Evolutionary conservation across 495 filamentous ascomycete genomes (phyloP).

Genomic region (Aspergillus mulundensis): DNA sequence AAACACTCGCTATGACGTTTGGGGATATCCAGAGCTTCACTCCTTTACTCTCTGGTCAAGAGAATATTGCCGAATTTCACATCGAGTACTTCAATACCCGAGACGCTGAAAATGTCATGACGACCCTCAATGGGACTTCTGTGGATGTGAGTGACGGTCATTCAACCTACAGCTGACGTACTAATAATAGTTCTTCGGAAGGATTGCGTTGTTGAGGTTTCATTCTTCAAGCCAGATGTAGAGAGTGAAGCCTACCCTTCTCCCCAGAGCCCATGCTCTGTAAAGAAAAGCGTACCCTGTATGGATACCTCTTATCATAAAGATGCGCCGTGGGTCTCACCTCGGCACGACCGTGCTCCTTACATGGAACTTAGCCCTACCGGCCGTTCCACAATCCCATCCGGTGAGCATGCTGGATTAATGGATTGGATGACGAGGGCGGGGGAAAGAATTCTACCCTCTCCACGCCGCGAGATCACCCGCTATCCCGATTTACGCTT

Average conservation of each 20-base stretch:
- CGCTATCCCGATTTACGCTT: constrained; percentile 26
- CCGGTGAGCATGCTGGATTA: constrained; percentile 27
- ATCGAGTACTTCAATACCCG: constrained; percentile 54
- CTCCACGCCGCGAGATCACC: constrained; percentile 20
- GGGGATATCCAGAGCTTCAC: constrained; percentile 53
- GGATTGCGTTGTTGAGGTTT: constrained; percentile 30
- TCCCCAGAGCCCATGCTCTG: constrained; percentile 14
- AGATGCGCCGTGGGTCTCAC: constrained; percentile 13
- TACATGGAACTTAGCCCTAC: constrained; percentile 36
- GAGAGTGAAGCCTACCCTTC: constrained; percentile 13
- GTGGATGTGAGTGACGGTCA: constrained; percentile 41
- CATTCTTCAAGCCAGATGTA: constrained; percentile 23
- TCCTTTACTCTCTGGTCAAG: constrained; percentile 25
- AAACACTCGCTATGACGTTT: constrained; percentile 45
- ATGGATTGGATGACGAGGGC: constrained; percentile 30
- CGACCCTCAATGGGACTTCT: constrained; percentile 39
- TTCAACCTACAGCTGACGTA: background rate
- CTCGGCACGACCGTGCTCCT: constrained; percentile 17
- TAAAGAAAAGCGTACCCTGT: constrained; percentile 8
- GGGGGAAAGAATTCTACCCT: constrained; percentile 20
- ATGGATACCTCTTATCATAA: constrained; percentile 12
- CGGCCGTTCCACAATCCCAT: constrained; percentile 34
- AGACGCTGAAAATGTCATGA: constrained; percentile 33
- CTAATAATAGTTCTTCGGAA: no score
- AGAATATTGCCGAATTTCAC: constrained; percentile 32